Evolutionary conservation across 352 stramenopile species (phyloP), one percentile per base, ranked within the genome.

Genomic region (Phytophthora megakarya): DNA sequence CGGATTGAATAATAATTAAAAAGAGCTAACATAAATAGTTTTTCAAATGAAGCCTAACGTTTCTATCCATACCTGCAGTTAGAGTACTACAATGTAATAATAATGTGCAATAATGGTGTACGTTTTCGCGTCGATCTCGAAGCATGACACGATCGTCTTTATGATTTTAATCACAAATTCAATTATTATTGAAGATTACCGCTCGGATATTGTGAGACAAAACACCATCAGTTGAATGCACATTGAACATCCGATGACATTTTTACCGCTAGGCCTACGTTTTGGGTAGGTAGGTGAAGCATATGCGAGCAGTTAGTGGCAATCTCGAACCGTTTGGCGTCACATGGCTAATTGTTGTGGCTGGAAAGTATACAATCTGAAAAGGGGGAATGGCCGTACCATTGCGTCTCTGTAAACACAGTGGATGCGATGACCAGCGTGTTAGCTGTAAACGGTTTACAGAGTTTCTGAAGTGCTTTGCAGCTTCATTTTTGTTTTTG

Each of bases 301-400:
- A 64, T 47, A 64, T 64, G 55, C 18, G 50, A 13, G 10, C 18
- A 58, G 23, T 37, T 64, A 18, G 45, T 64, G 55, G 55, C 8
- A 16, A 56, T 56, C 18, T 33, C 16, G 33, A 50, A 5, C 32
- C 44, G 7, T 42, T 19, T 33, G 25, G 18, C 23, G 25, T 56
- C 55, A 55, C 55, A 49, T 56, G 55, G 55, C 9, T 4, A 48
- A 30, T 44, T 53, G 23, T 58, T 26, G 37, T 58, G 45, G 56
- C 56, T 51, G 21, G 38, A 21, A 58, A 37, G 5, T 3, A 9
- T 35, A 15, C 22, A 65, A 50, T 65, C 13, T 51, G 56, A 35
- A 50, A 45, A 19, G n/a, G n/a, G 26, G 43, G 55, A 65, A 65
- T 37, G 45, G 26, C 37, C 43, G 35, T 65, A 26, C 19, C 13